Evolutionary conservation across 768 basidiomycete genomes (phyloP), one percentile per base, ranked within the genome.

Genomic region (Coprinellus micaceus): DNA sequence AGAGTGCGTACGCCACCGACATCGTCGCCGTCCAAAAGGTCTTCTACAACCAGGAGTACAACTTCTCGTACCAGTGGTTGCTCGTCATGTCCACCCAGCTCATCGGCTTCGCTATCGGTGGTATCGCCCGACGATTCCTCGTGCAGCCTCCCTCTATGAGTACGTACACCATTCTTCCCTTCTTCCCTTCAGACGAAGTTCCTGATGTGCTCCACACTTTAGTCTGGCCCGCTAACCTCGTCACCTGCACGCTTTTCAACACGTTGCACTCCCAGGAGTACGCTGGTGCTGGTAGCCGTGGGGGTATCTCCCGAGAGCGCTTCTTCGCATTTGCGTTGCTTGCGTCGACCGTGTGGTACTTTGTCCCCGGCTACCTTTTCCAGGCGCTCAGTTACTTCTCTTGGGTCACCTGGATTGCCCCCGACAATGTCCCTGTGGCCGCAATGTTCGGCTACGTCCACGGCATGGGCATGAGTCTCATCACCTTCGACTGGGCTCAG

Each of bases 401-500:
- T 3, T 81, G 77, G 78, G 77, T 80, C 9, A 76, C 76, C 65
- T 77, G 75, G 90, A 89, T 92, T 51, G 84, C 73, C 1, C 91
- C 90, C 0, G 60, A 86, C 47, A 87, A 90, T 61, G 60, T 86
- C 49, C 69, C 68, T 9, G 79, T 93, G 64, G 91, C 90, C 67
- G 83, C 88, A 63, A 69, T 91, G 64, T 91, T 92, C 60, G 89
- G 90, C 30, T 83, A 83, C 56, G 77, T 64, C 49, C 82, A 72
- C 68, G 83, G 66, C 13, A 65, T 86, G 64, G 84, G 85, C 24
- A 89, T 91, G 86, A 84, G 85, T 60, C 64, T 89, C 58, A 67
- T 91, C 63, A 89, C 88, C 30, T 90, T 93, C 66, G 90, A 92
- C 61, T 93, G 90, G 91, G 75, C 84, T 2, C 85, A 89, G 71